Evolutionary conservation across 345 rosid genomes (phyloP), one percentile per base, ranked within the genome.

Genomic region (Trapa incisa): DNA sequence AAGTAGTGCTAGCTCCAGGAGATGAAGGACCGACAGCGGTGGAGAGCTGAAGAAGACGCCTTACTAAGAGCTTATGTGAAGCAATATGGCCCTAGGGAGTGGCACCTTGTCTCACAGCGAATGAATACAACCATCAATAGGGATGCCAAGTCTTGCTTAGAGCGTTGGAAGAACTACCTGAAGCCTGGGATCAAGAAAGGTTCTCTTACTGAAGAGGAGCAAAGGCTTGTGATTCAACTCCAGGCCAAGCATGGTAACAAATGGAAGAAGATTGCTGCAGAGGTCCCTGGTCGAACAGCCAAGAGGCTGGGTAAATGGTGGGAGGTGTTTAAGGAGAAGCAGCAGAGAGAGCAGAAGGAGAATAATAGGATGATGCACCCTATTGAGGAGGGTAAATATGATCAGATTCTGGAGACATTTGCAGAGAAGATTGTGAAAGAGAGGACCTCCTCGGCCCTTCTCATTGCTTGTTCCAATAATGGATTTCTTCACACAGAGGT

Each of bases 21-120:
- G 79, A 95, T 95, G 99, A 95, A 87, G 87, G 97, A 95, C 82
- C 91, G 97, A 78, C 99, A 95, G 83, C 94, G 99, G 70, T 95
- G 99, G 99, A 86, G 89, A 80, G 77, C 89, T 86, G 99, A 95
- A 84, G 97, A 91, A 82, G 99, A 91, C 75, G 83, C 92, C 66
- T 79, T 95, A 38, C 70, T 95, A 78, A 80, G 85, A 65, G 85
- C 96, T 36, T 91, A 95, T 69, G 99, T 91, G 29, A 91, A 88
- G 67, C 97, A 91, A 69, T 89, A 89, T 73, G 99, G 97, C 67
- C 93, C 96, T 3, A 89, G 91, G 75, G 99, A 94, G 78, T 91
- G 99, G 97, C 85, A 84, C 72, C 95, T 91, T 58, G 89, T 94
- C 14, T 87, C 99, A 13, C 94, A 87, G 72, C 94, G 96, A 71